Evolutionary conservation across 441 rosid species (phyloP), one percentile per base, ranked within the genome.

Genomic region (Adansonia grandidieri): DNA sequence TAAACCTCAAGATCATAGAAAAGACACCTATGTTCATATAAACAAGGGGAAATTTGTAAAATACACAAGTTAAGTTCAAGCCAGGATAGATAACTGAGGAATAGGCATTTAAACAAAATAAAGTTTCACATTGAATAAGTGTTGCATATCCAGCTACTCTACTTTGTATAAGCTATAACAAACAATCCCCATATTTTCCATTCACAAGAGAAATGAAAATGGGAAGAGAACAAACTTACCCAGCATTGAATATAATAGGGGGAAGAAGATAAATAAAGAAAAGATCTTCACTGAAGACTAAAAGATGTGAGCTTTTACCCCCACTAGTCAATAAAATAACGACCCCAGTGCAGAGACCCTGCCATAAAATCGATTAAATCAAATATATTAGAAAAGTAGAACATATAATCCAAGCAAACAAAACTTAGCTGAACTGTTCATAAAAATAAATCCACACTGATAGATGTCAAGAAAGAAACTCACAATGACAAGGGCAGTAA

Each of bases 191-290:
- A 45, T 45, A 14, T 50, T 56, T 70, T 45, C 40, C 60, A 22
- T 48, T 15, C 24, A 76, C n/a, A 71, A 62, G 65, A 42, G 9
- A 57, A 50, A 66, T 19, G 37, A 74, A 70, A 42, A 32, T 40
- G 22, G 32, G 24, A 6, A 64, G 20, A 66, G 6, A 63, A 73
- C 45, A 78, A 84, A 79, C 87, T 79, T 85, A 93, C 99, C 99
- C 99, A 2, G 99, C 98, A 71, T 96, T 96, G 79, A 96, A 96
- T 79, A 96, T 96, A 22, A 96, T 96, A 60, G 99, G 99, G 5
- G 99, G 98, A 67, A 94, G 85, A 71, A 96, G 97, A 89, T 96
- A 96, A 73, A 94, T 94, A 78, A 96, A 96, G 92, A 96, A 96
- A 69, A 94, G 91, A 87, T 96, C 99, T 92, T 96, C 97, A 78